Percentiles rank a stretch among this genome's conserved stretches.
These are phyloP conservation scores for Skeletonema menzelii DNA, from an alignment of 108 stramenopile species.

Conservation along the genomic window DNA sequence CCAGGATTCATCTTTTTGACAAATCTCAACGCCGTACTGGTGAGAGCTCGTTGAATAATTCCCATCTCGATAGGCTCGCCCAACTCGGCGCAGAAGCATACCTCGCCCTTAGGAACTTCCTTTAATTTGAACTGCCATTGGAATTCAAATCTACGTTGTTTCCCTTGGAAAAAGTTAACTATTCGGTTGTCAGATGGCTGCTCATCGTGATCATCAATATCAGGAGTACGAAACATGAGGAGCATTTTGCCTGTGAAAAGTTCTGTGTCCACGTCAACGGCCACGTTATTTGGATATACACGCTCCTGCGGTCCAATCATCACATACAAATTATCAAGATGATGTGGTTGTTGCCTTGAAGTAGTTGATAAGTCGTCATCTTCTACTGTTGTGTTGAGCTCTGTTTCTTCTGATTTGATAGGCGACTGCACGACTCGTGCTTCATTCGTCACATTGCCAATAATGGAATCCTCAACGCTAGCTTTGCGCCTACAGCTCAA, in stretches of 20 bases:
- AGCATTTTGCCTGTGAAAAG: conserved; percentile 81
- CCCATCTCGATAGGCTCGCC: conserved; percentile 86
- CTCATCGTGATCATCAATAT: conserved; percentile 59
- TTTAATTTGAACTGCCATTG: conserved; percentile 90
- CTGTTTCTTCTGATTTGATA: no score
- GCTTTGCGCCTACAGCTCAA: no score
- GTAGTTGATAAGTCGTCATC: not conserved
- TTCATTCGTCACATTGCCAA: no score
- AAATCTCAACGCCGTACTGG: conserved; percentile 83
- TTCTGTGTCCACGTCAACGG: conserved; percentile 65
- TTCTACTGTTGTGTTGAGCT: not conserved
- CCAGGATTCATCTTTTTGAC: conserved; percentile 78
- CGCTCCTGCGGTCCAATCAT: conserved; percentile 40
- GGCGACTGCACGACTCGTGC: no score
- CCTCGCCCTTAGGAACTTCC: conserved; percentile 61
- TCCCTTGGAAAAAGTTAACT: conserved; percentile 57
- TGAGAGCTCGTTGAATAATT: conserved; percentile 85
- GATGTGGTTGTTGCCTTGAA: conserved; percentile 21
- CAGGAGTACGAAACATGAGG: conserved; percentile 82
- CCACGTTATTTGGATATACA: conserved; percentile 46
- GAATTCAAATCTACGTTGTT: conserved; percentile 91
- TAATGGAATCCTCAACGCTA: no score
- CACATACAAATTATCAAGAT: conserved; percentile 43
- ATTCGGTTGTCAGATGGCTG: conserved; percentile 34
- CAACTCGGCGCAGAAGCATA: conserved; percentile 84